These are phyloP conservation scores for Trypanosoma congolense DNA, from an alignment of 208 protist genomes.

Conservation along the genomic window DNA sequence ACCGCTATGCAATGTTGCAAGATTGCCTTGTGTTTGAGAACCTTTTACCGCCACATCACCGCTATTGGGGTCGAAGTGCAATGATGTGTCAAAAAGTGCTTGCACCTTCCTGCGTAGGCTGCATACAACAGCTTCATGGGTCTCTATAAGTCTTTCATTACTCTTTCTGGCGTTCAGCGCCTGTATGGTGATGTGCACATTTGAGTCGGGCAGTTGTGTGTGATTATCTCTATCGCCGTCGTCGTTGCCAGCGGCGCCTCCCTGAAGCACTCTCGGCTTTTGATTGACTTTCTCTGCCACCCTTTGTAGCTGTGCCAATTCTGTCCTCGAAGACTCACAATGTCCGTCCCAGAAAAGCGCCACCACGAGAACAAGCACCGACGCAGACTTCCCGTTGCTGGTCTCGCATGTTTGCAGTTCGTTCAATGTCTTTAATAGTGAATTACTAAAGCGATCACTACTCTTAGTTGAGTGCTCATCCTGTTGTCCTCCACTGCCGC, in stretches of 20 bases:
- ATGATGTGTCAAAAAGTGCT: conserved; percentile 6
- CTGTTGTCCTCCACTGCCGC: neutral
- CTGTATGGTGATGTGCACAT: conserved; percentile 70
- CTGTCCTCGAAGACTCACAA: conserved; percentile 39
- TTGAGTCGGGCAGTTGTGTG: neutral
- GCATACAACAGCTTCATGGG: conserved; percentile 46
- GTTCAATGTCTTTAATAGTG: conserved; percentile 4
- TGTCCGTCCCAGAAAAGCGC: conserved; percentile 74
- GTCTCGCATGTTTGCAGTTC: neutral
- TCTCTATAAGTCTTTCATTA: conserved; percentile 49
- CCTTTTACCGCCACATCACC: neutral
- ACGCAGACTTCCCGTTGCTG: neutral
- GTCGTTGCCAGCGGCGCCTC: no score
- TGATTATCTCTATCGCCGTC: neutral
- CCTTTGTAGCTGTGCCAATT: conserved; percentile 56
- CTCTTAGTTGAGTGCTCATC: no score
- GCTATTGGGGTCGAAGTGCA: conserved; percentile 13
- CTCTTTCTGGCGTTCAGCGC: conserved; percentile 78
- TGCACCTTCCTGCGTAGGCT: conserved; percentile 62
- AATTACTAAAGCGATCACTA: conserved; percentile 2
- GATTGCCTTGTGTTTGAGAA: no score
- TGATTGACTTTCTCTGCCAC: conserved; percentile 23
- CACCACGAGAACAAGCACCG: conserved; percentile 42
- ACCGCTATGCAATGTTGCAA: no score
- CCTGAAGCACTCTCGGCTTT: neutral